Percentiles rank a stretch among this genome's conserved stretches.
Evolutionary conservation across 352 stramenopile species (phyloP).

Genomic region (Pythium guiyangense): DNA sequence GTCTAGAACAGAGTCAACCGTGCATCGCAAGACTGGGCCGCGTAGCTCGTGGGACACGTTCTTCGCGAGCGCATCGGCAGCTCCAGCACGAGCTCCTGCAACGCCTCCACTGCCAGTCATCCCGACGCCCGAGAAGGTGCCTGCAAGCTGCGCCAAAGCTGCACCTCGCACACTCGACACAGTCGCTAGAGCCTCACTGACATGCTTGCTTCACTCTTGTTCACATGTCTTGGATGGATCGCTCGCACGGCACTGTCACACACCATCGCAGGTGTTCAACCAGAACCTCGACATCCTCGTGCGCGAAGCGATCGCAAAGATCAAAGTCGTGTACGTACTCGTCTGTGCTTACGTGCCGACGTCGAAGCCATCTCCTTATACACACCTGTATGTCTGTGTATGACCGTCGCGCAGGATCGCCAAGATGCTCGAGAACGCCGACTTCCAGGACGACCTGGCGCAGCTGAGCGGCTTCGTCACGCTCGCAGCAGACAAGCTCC

Average conservation of each 20-base stretch:
- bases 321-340: conserved; percentile 52
- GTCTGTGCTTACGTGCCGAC: too few relatives aligned
- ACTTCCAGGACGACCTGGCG: conserved; percentile 30
- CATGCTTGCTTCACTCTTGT: background rate
- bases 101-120: conserved; percentile 5
- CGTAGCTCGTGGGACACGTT: conserved; percentile 40
- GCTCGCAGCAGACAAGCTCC: conserved; percentile 33
- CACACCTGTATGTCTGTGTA: background rate
- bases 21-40: conserved; percentile 21
- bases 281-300: conserved; percentile 52
- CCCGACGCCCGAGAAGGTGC: conserved; percentile 27
- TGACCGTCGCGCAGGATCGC: conserved; percentile 26
- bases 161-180: background rate
- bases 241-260: background rate
- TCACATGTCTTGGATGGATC: background rate
- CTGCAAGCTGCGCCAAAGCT: background rate
- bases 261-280: conserved; percentile 29
- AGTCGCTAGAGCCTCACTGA: background rate
- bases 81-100: background rate
- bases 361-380: background rate
- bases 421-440: conserved; percentile 32
- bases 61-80: conserved; percentile 16
- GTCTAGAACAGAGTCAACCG: background rate
- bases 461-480: conserved; percentile 42
- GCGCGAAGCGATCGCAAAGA: conserved; percentile 37